A percentile compares a stretch with the other conserved stretches of the same genome.
Conservation (phyloP, 2,329 filamentous ascomycete species). For the Calonectria hongkongensis region DNA sequence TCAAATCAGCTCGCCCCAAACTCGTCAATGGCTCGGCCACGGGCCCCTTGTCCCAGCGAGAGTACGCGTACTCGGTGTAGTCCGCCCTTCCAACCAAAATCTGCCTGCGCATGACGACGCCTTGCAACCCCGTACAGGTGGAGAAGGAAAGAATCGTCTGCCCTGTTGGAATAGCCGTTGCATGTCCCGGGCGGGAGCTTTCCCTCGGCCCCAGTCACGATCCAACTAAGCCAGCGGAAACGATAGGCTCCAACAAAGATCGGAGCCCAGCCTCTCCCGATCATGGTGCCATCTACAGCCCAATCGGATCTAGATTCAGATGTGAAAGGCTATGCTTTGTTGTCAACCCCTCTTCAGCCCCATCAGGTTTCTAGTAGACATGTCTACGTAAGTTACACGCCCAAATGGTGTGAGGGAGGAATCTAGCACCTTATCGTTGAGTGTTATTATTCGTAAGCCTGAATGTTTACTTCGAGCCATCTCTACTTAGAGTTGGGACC, state of each 20-base stretch:
- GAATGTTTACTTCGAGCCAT: neutral
- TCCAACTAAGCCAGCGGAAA: constrained; percentile 1
- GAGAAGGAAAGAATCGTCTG: constrained; percentile 12
- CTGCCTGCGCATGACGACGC: constrained; percentile 22
- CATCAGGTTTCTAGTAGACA: constrained; percentile 1
- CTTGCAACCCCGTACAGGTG: constrained; percentile 29
- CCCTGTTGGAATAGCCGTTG: constrained; percentile 10
- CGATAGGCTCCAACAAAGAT: constrained; percentile 4
- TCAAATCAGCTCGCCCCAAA: constrained; percentile 27
- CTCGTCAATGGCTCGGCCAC: neutral
- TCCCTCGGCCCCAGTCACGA: neutral
- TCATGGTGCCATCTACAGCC: constrained; percentile 19
- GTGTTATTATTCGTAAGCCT: neutral
- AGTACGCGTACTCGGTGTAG: constrained; percentile 32
- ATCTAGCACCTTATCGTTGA: neutral
- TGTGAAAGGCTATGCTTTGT: neutral
- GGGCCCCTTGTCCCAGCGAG: constrained; percentile 13
- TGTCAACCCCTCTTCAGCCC: neutral
- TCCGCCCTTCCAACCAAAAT: constrained; percentile 17
- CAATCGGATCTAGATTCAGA: neutral
- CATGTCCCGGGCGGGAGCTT: neutral
- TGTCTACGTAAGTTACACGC: neutral
- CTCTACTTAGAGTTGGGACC: too few relatives aligned
- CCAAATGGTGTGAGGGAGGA: neutral
- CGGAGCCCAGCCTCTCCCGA: constrained; percentile 2